These are phyloP conservation scores for Paratinospora sagittata DNA, from an alignment of 164 flowering plant genomes.

Conservation along the genomic window DNA sequence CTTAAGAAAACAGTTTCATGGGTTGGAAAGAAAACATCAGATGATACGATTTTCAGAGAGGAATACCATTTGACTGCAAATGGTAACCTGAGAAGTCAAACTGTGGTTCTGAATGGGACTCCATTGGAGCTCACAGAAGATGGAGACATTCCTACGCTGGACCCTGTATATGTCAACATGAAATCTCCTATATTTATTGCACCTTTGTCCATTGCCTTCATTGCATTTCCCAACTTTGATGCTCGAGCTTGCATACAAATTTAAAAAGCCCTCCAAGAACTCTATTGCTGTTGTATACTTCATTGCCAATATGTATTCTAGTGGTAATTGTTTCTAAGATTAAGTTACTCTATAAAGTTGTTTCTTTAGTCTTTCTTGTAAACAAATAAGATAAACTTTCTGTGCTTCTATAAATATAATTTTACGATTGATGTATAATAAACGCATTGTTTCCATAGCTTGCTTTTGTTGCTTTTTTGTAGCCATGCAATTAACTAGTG, in stretches of 20 bases:
- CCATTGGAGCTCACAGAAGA: conserved; percentile 43
- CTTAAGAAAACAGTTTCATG: too few relatives aligned
- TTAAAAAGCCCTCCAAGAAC: not conserved
- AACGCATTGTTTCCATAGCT: not conserved
- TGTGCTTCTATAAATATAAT: not conserved
- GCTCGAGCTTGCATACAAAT: conserved; percentile 57
- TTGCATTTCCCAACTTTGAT: conserved; percentile 49
- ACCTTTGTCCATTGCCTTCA: conserved; percentile 72
- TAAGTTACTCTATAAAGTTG: not conserved
- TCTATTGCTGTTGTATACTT: not conserved
- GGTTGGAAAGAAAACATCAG: too few relatives aligned
- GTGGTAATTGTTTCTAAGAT: not conserved
- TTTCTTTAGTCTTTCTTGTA: not conserved
- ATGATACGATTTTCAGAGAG: conserved; percentile 42
- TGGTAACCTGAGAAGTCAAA: conserved; percentile 62
- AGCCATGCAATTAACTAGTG: too few relatives aligned
- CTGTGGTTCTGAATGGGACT: conserved; percentile 59
- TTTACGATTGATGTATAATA: not conserved
- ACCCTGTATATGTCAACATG: conserved; percentile 34
- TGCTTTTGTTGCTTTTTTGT: not conserved
- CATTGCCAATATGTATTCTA: not conserved
- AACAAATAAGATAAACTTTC: not conserved
- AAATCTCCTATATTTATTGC: conserved; percentile 40
- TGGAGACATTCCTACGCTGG: conserved; percentile 54
- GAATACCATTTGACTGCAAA: conserved; percentile 76